A percentile compares a stretch with the other conserved stretches of the same genome.
These are phyloP conservation scores for Prunus armeniaca DNA, from an alignment of 306 rosid species.

Conservation along the genomic window DNA sequence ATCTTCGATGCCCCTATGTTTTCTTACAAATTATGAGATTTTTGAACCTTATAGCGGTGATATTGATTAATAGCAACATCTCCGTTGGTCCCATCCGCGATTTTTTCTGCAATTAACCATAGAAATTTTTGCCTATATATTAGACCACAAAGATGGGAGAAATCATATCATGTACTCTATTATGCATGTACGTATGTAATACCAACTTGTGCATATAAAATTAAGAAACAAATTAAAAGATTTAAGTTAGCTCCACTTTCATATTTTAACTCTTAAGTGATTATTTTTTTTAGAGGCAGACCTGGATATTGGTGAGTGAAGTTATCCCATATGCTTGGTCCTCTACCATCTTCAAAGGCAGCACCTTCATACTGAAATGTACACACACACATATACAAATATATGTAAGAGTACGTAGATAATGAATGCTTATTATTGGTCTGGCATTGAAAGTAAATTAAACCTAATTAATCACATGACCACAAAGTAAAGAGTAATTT, in stretches of 20 bases:
- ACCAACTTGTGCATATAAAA: no score
- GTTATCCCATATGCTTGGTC: constrained; percentile 48
- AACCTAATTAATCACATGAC: no score
- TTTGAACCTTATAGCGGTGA: constrained; percentile 21
- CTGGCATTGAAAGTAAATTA: background rate
- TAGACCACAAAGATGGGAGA: background rate
- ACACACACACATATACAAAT: background rate
- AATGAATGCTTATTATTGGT: background rate
- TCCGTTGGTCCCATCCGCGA: constrained; percentile 24
- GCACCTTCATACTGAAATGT: constrained; percentile 35
- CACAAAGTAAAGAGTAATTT: background rate
- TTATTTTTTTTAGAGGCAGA: background rate
- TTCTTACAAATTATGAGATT: background rate
- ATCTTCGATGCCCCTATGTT: constrained; percentile 32
- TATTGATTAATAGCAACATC: constrained; percentile 16
- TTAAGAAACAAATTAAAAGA: background rate
- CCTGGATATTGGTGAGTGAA: constrained; percentile 42
- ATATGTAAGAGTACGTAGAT: no score
- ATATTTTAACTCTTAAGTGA: background rate
- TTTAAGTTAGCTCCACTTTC: background rate
- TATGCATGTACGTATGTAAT: no score
- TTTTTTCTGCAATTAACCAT: constrained; percentile 28
- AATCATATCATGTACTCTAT: background rate
- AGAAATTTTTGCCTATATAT: background rate
- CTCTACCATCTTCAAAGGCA: constrained; percentile 34